phyloP scores from a whole-genome alignment of 2,329 filamentous ascomycete genomes.

The Fusarium irregulare region DNA sequence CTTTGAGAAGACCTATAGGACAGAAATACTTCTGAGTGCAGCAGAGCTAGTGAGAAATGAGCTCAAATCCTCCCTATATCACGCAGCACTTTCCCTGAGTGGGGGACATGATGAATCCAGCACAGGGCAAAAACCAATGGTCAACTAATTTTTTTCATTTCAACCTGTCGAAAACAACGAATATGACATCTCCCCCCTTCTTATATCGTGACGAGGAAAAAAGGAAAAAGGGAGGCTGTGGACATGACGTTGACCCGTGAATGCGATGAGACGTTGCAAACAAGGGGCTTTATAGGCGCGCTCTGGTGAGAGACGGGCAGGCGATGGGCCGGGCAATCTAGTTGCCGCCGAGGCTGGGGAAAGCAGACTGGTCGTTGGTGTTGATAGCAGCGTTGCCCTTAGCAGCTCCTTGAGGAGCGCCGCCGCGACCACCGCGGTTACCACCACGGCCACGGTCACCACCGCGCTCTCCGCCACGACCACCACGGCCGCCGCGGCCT shows the following conservation, averaged over 20 bases:
- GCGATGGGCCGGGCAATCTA: constrained; percentile 48
- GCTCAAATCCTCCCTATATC: constrained; percentile 38
- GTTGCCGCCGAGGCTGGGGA: constrained; percentile 70
- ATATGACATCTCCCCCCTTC: constrained; percentile 38
- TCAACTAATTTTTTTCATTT: constrained; percentile 47
- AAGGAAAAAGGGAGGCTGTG: constrained; percentile 21
- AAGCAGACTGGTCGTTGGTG: constrained; percentile 67
- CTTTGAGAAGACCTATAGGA: constrained; percentile 49
- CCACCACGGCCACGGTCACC: constrained; percentile 51
- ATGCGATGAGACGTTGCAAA: constrained; percentile 29
- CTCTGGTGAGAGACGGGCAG: constrained; percentile 26
- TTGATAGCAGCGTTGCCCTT: constrained; percentile 57
- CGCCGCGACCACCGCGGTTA: constrained; percentile 43
- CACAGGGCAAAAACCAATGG: constrained; percentile 45
- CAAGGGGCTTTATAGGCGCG: constrained; percentile 31
- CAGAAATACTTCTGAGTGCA: constrained; percentile 45
- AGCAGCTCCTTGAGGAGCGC: constrained; percentile 51
- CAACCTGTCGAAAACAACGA: constrained; percentile 50
- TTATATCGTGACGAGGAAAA: constrained; percentile 23
- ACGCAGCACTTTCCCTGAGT: constrained; percentile 30
- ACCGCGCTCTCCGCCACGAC: constrained; percentile 58
- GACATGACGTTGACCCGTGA: constrained; percentile 43
- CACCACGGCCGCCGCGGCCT: constrained; percentile 56
- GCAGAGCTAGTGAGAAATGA: constrained; percentile 44
- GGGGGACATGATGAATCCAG: constrained; percentile 31